Percentiles rank a stretch among this genome's conserved stretches.
These are phyloP conservation scores for Zygosaccharomyces lentus DNA, from an alignment of 805 yeast genomes.

Conservation along the genomic window DNA sequence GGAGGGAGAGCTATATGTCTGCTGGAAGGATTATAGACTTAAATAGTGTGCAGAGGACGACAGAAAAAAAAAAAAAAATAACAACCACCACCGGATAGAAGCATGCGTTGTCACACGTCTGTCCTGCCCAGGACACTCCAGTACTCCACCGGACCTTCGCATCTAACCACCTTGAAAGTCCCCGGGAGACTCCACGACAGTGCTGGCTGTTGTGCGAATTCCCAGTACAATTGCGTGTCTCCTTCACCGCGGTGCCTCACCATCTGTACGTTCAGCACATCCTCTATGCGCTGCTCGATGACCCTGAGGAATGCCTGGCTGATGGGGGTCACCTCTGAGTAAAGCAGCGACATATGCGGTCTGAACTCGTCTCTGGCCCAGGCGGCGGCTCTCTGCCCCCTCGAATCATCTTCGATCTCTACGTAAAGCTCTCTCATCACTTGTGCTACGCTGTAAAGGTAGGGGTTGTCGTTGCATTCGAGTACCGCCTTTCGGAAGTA, in stretches of 20 bases:
- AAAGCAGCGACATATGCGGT: slow-evolving; percentile 71
- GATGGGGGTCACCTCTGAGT: slow-evolving; percentile 60
- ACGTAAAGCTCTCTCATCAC: slow-evolving; percentile 57
- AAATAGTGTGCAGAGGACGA: neutral
- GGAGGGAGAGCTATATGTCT: neutral
- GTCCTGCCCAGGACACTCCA: slow-evolving; percentile 61
- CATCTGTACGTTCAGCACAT: slow-evolving; percentile 47
- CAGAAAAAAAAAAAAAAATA: neutral
- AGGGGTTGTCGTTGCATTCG: slow-evolving; percentile 26
- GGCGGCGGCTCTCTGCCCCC: slow-evolving; percentile 44
- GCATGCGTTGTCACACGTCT: slow-evolving; percentile 27
- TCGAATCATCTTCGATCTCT: slow-evolving; percentile 27
- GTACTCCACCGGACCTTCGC: slow-evolving; percentile 66
- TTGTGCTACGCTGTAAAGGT: slow-evolving; percentile 36
- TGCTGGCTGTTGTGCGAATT: slow-evolving; percentile 16
- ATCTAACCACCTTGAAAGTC: slow-evolving; percentile 54
- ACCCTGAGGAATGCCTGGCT: slow-evolving; percentile 62
- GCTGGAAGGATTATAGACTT: neutral
- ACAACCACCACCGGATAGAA: no score
- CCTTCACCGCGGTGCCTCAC: slow-evolving; percentile 11
- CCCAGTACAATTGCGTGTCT: slow-evolving; percentile 23
- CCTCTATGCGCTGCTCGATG: slow-evolving; percentile 60
- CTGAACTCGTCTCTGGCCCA: slow-evolving; percentile 58
- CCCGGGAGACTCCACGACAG: slow-evolving; percentile 64
- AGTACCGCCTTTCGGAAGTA: slow-evolving; percentile 31